These are phyloP conservation scores for Solanum chilense DNA, from an alignment of 257 asterid genomes.

Conservation along the genomic window DNA sequence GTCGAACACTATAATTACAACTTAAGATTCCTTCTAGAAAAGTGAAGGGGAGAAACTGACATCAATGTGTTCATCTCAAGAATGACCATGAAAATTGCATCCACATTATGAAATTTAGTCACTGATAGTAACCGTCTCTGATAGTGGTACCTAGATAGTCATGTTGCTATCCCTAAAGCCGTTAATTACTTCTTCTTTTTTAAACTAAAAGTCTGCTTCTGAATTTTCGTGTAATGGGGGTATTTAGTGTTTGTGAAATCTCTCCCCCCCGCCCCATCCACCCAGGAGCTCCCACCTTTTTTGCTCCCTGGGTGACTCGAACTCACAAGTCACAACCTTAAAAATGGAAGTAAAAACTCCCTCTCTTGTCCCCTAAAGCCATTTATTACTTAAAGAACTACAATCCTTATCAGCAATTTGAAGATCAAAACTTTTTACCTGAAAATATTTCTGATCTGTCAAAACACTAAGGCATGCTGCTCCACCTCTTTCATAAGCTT, in stretches of 20 bases:
- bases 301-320: not conserved
- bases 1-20: not conserved
- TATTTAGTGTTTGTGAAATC: not conserved
- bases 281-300: not conserved
- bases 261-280: too few relatives aligned
- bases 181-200: not conserved
- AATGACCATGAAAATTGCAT: not conserved
- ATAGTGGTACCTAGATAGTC: not conserved
- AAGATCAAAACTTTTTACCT: conserved; percentile 31
- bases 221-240: not conserved
- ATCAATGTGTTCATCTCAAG: not conserved
- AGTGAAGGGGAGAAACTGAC: not conserved
- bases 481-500: conserved; percentile 92
- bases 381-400: not conserved
- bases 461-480: conserved; percentile 92
- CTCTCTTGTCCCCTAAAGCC: not conserved
- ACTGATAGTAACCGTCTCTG: not conserved
- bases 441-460: conserved; percentile 74
- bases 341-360: not conserved
- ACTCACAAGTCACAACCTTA: not conserved
- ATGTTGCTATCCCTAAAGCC: not conserved
- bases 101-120: not conserved
- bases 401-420: not conserved
- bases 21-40: not conserved
- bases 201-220: not conserved